Evolutionary conservation across 2,329 filamentous ascomycete species (phyloP).

Genomic region (Ceratocystis ficicola): DNA sequence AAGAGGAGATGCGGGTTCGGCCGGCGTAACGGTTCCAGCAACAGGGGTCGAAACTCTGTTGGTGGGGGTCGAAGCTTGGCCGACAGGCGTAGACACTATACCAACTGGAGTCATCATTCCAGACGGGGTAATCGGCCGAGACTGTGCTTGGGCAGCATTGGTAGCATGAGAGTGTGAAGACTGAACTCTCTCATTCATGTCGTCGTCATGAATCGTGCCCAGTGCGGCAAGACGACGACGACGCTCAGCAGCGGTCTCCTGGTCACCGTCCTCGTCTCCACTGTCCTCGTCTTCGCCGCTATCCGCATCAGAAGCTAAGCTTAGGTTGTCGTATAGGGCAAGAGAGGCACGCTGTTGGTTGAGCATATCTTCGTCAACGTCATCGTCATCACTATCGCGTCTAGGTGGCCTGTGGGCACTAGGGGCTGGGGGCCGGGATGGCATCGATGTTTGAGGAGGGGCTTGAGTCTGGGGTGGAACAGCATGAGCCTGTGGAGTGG

Average conservation of each 20-base stretch:
- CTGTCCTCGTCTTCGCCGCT: slow-evolving; percentile 41
- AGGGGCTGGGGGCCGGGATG: background rate
- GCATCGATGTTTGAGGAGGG: background rate
- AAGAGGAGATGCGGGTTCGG: slow-evolving; percentile 35
- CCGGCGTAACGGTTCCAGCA: slow-evolving; percentile 32
- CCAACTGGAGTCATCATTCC: slow-evolving; percentile 34
- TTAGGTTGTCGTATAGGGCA: slow-evolving; percentile 8
- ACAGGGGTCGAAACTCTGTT: slow-evolving; percentile 39
- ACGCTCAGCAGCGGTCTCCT: slow-evolving; percentile 63
- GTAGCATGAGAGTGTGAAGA: slow-evolving; percentile 41
- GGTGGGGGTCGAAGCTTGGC: slow-evolving; percentile 34
- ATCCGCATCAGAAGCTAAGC: background rate
- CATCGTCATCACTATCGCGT: background rate
- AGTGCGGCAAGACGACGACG: slow-evolving; percentile 62
- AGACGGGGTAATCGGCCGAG: slow-evolving; percentile 38
- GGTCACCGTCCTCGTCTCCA: slow-evolving; percentile 38
- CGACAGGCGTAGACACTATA: slow-evolving; percentile 33
- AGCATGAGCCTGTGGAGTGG: background rate
- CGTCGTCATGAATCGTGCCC: slow-evolving; percentile 40
- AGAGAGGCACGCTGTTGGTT: slow-evolving; percentile 4
- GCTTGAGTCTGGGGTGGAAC: background rate
- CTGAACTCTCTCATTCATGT: slow-evolving; percentile 57
- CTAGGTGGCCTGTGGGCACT: background rate
- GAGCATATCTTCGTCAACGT: slow-evolving; percentile 6
- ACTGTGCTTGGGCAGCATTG: slow-evolving; percentile 38